Evolutionary conservation across 345 rosid genomes (phyloP).

Genomic region (Camelina neglecta): DNA sequence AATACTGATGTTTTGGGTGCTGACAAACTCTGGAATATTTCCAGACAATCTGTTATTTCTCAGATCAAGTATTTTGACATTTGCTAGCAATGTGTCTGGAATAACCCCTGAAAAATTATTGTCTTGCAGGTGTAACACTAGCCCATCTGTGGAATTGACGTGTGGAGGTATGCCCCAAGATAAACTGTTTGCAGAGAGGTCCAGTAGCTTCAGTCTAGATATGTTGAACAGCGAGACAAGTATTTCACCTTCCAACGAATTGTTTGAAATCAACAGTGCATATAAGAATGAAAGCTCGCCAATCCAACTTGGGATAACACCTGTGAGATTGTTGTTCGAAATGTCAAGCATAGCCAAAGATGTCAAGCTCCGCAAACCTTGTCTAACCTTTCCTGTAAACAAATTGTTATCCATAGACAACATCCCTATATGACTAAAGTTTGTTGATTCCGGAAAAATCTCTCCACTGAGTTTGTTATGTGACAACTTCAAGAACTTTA

Average conservation of each 20-base stretch:
- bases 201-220: fast-evolving
- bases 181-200: not conserved
- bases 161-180: not conserved
- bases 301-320: not conserved
- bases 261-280: not conserved
- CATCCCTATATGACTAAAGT: fast-evolving
- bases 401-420: not conserved
- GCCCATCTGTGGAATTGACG: not conserved
- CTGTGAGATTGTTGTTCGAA: not conserved
- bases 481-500: not conserved
- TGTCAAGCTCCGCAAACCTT: not conserved
- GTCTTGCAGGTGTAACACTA: not conserved
- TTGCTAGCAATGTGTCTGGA: not conserved
- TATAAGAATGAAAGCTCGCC: fast-evolving
- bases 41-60: not conserved
- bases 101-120: not conserved
- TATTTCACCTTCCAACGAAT: not conserved
- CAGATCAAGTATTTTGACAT: not conserved
- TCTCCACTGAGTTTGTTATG: not conserved
- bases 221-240: not conserved
- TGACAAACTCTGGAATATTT: not conserved
- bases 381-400: not conserved
- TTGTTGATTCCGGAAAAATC: not conserved
- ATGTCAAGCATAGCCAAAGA: fast-evolving
- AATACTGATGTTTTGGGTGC: not conserved